These are phyloP conservation scores for Ceriops tagal DNA, from an alignment of 345 rosid genomes.

Conservation along the genomic window DNA sequence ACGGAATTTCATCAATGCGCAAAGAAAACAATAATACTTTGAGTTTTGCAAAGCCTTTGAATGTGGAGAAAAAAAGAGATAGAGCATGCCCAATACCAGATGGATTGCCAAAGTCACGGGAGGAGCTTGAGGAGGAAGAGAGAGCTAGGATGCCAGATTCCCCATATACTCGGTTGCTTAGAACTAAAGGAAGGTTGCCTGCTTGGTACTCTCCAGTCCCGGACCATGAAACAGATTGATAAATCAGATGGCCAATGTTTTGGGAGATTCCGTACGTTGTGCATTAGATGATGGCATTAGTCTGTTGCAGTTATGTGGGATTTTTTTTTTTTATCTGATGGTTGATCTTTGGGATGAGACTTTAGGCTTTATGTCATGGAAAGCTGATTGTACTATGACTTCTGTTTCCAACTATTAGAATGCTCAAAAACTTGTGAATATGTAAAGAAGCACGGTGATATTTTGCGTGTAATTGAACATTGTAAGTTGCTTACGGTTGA, in stretches of 20 bases:
- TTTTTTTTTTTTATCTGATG: not conserved
- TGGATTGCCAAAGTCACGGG: constrained; percentile 66
- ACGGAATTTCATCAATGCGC: constrained; percentile 49
- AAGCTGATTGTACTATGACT: not conserved
- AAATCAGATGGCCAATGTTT: not conserved
- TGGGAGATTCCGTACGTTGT: not conserved
- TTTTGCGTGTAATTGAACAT: not conserved
- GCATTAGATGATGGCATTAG: no score
- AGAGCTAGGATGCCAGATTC: constrained; percentile 73
- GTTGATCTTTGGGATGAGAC: not conserved
- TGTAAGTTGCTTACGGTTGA: not conserved
- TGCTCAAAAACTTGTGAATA: not conserved
- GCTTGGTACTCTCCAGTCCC: constrained; percentile 78
- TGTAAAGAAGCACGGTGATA: not conserved
- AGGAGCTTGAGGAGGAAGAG: constrained; percentile 84
- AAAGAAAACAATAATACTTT: constrained; percentile 28
- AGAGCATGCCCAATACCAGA: constrained; percentile 56
- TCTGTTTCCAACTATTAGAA: not conserved
- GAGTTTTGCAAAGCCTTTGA: constrained; percentile 17
- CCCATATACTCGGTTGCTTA: constrained; percentile 61
- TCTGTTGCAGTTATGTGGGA: not conserved
- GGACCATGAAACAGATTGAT: constrained; percentile 69
- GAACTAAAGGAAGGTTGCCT: constrained; percentile 57
- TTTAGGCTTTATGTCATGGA: not conserved
- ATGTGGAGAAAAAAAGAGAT: constrained; percentile 23